Evolutionary conservation across 2,329 filamentous ascomycete species (phyloP), one percentile per base, ranked within the genome.

Genomic region (Harringtonia aguacate): DNA sequence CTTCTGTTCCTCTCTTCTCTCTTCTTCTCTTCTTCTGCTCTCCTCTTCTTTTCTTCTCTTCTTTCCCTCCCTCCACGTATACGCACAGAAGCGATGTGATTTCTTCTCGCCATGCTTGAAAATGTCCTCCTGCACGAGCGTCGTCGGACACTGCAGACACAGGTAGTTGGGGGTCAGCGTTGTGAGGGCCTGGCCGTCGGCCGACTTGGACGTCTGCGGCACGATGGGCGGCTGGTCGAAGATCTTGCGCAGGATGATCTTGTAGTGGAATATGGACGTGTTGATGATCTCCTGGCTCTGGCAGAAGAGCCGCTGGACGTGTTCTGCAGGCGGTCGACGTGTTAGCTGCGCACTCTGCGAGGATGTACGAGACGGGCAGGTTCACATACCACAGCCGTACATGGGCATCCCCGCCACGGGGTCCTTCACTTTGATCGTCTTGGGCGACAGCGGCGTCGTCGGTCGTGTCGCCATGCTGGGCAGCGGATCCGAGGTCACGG

Each of bases 101-200:
- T 84, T 86, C 45, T 79, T 76, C 15, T 70, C 72, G 13, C 80
- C 79, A 61, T 90, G 85, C 55, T 75, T 75, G 40, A 73, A 62
- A 41, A 80, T 71, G 49, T 84, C 79, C 41, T 82, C 75, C 50
- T 79, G 75, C 13, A 74, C 75, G 47, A 83, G 73, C 20, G 84
- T 84, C 41, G 69, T 73, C 12, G 81, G 77, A 55, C 85, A 90
- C 61, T 86, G 82, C 39, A 86, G 62, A 54, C 82, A 86, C 22
- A 86, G 70, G 56, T 81, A 86, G 54, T 82, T 84, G 38, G 79
- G 73, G 14, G 79, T 81, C 46, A 84, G 61, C 7, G 74, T 77
- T 10, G 78, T 81, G 49, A 77, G 62, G 39, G 75, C 65, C 37
- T 68, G 66, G 44, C 74, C 73, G 46, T 81, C 75, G 27, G 67